These are phyloP conservation scores for Sordariomycetes sp. DNA, from an alignment of 2,329 filamentous ascomycete species.

Conservation along the genomic window DNA sequence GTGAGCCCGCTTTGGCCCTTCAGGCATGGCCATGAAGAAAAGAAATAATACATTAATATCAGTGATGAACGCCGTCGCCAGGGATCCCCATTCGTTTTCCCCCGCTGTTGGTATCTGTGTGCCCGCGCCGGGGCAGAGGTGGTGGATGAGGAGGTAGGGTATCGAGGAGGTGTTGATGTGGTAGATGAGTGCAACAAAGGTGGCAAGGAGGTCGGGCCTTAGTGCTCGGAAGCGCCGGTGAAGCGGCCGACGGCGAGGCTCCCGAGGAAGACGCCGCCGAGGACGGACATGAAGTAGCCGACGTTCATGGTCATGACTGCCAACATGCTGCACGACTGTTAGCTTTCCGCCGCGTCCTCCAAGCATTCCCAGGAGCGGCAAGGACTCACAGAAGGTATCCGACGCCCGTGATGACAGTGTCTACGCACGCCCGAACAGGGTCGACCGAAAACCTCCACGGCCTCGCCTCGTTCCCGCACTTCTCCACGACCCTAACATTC, in stretches of 20 bases:
- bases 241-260: slow-evolving; percentile 71
- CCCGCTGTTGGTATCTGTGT: background rate
- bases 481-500: slow-evolving; percentile 56
- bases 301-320: slow-evolving; percentile 85
- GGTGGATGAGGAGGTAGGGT: background rate
- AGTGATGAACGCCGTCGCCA: no score
- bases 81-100: no score
- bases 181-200: no score
- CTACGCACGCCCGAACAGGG: slow-evolving; percentile 56
- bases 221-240: slow-evolving; percentile 32
- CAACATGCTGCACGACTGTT: slow-evolving; percentile 57
- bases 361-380: slow-evolving; percentile 2
- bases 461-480: slow-evolving; percentile 31
- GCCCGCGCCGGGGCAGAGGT: background rate
- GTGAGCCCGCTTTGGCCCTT: background rate
- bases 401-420: slow-evolving; percentile 60
- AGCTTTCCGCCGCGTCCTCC: background rate
- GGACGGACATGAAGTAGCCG: slow-evolving; percentile 71
- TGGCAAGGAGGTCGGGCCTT: background rate
- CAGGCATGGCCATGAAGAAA: background rate
- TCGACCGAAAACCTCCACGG: slow-evolving; percentile 79
- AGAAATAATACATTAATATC: no score
- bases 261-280: slow-evolving; percentile 72
- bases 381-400: slow-evolving; percentile 82
- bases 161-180: no score